phyloP scores from a whole-genome alignment of 2,329 filamentous ascomycete species.

The Endocalyx cinctus region DNA sequence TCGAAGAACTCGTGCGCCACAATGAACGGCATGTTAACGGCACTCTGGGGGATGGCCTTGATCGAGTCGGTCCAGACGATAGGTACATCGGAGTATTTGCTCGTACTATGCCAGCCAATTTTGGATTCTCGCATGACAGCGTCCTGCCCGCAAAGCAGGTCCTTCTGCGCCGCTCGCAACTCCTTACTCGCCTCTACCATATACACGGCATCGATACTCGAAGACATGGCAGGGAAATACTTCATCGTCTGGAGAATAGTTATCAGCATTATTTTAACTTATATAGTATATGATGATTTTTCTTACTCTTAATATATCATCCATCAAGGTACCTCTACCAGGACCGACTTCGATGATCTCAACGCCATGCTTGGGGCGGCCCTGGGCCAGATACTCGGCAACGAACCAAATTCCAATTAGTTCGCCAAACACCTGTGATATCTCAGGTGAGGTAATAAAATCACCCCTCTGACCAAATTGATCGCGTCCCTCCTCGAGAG shows the following conservation, averaged over 20 bases:
- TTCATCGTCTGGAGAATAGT: constrained; percentile 63
- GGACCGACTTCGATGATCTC: constrained; percentile 93
- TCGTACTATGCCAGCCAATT: constrained; percentile 67
- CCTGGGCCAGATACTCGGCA: constrained; percentile 94
- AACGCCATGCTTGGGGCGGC: constrained; percentile 65
- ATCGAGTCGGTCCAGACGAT: constrained; percentile 90
- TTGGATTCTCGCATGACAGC: constrained; percentile 65
- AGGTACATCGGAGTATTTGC: constrained; percentile 70
- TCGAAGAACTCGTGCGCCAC: constrained; percentile 99
- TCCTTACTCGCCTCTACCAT: constrained; percentile 89
- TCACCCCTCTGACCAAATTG: constrained; percentile 93
- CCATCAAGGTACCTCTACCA: constrained; percentile 92
- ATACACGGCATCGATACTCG: constrained; percentile 80
- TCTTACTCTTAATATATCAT: constrained; percentile 83
- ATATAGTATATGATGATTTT: neutral
- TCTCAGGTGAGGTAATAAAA: constrained; percentile 95
- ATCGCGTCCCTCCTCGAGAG: constrained; percentile 63
- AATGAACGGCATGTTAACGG: constrained; percentile 79
- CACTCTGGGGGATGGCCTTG: constrained; percentile 67
- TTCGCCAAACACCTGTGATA: constrained; percentile 95
- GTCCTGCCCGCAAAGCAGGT: constrained; percentile 71
- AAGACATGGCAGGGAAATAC: constrained; percentile 73
- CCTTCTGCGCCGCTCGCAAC: constrained; percentile 72
- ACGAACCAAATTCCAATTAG: constrained; percentile 92
- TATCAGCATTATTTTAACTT: neutral